Evolutionary conservation across 108 stramenopile species (phyloP).

Genomic region (Stephanodiscus minutulus): DNA sequence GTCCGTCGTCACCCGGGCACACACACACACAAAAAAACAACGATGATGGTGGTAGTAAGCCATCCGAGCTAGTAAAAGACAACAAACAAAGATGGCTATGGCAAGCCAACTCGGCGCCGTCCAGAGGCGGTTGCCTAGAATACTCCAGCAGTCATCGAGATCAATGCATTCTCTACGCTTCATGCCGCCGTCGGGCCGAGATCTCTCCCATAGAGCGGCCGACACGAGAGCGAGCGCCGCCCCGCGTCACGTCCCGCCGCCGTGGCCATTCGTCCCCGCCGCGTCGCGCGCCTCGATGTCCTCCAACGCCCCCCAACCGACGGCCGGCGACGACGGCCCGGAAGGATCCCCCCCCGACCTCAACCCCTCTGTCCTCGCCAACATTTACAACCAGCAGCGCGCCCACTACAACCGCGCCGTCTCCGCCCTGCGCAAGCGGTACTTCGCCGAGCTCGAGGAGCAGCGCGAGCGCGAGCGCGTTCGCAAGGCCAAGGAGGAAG

Average conservation of each 20-base stretch:
- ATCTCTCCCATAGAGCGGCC: conserved; percentile 2
- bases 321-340: neutral
- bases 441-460: conserved; percentile 59
- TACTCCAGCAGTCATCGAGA: conserved; percentile 3
- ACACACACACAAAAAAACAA: no score
- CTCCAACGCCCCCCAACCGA: conserved; percentile 11
- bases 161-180: neutral
- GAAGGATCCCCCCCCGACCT: neutral
- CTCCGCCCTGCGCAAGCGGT: conserved; percentile 66
- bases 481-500: conserved; percentile 52
- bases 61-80: no score
- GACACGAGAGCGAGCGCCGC: neutral
- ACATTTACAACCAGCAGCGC: conserved; percentile 60
- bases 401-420: conserved; percentile 71
- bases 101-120: conserved; percentile 5
- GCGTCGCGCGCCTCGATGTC: conserved; percentile 2
- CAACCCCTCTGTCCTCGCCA: conserved; percentile 24
- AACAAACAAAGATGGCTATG: neutral
- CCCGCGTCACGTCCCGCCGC: neutral
- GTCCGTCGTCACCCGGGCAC: no score
- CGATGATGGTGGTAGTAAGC: no score
- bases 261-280: neutral
- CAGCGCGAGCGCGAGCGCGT: conserved; percentile 43
- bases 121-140: conserved; percentile 15
- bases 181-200: neutral